Percentiles rank a stretch among this genome's conserved stretches.
phyloP scores from a whole-genome alignment of 2,329 filamentous ascomycete genomes.

The Aureobasidium melanogenum region DNA sequence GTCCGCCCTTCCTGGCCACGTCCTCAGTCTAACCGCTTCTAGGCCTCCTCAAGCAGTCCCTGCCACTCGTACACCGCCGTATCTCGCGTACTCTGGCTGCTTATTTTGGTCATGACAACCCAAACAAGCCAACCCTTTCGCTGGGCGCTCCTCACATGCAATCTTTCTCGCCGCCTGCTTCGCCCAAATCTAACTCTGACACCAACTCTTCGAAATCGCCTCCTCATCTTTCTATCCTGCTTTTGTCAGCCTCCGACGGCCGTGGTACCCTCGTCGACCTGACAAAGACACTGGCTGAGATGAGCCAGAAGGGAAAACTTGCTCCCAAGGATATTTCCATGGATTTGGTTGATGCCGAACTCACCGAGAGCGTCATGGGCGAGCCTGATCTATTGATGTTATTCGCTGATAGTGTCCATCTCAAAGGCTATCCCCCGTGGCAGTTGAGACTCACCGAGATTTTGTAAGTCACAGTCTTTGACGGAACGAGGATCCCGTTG shows the following conservation, averaged over 20 bases:
- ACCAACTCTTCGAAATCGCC: conserved; percentile 18
- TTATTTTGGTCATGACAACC: conserved; percentile 66
- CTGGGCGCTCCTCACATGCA: conserved; percentile 63
- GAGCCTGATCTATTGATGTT: conserved; percentile 86
- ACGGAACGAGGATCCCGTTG: neutral
- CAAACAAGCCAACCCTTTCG: conserved; percentile 60
- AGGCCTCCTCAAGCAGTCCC: conserved; percentile 85
- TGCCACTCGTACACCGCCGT: conserved; percentile 72
- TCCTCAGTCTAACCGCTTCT: conserved; percentile 5
- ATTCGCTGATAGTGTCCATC: conserved; percentile 73
- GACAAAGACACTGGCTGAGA: conserved; percentile 86
- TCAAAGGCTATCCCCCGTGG: conserved; percentile 94
- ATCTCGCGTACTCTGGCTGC: conserved; percentile 71
- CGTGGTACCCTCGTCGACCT: conserved; percentile 91
- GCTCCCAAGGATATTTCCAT: conserved; percentile 70
- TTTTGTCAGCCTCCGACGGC: conserved; percentile 82
- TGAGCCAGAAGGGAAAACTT: conserved; percentile 86
- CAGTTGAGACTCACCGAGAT: conserved; percentile 93
- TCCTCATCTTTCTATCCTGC: conserved; percentile 54
- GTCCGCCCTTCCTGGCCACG: neutral
- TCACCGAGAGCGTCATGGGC: conserved; percentile 66
- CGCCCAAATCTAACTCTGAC: conserved; percentile 27
- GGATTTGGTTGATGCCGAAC: conserved; percentile 82
- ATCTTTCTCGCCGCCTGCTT: conserved; percentile 44
- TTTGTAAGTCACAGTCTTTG: conserved; percentile 46